Evolutionary conservation across 2,329 filamentous ascomycete species (phyloP).

Genomic region (Aspergillus alliaceus): DNA sequence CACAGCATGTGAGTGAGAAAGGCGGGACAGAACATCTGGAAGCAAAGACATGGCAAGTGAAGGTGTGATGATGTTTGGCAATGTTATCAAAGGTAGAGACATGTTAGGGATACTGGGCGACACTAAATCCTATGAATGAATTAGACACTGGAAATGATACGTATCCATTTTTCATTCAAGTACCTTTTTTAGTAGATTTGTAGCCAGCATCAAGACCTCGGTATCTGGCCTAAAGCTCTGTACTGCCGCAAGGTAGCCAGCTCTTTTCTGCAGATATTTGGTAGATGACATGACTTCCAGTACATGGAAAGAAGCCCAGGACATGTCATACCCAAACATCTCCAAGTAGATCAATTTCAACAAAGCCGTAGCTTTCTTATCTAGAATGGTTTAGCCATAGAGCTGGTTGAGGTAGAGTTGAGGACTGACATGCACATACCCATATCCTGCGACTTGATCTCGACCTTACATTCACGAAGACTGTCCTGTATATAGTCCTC

Average conservation of each 20-base stretch:
- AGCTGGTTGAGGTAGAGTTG: neutral
- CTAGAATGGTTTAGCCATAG: slow-evolving; percentile 45
- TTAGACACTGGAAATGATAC: slow-evolving; percentile 15
- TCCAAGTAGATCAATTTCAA: slow-evolving; percentile 96
- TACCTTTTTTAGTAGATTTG: slow-evolving; percentile 93
- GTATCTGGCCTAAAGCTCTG: slow-evolving; percentile 96
- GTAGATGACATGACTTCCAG: slow-evolving; percentile 97
- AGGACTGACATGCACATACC: slow-evolving; percentile 50
- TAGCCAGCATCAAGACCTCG: slow-evolving; percentile 95
- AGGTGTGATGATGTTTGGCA: slow-evolving; percentile 93
- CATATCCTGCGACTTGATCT: slow-evolving; percentile 93
- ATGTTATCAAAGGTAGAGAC: slow-evolving; percentile 78
- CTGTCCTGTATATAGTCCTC: slow-evolving; percentile 92
- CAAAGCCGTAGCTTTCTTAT: slow-evolving; percentile 93
- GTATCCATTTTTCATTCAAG: neutral
- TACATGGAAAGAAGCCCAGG: slow-evolving; percentile 97
- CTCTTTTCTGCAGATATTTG: slow-evolving; percentile 92
- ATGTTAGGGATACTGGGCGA: slow-evolving; percentile 74
- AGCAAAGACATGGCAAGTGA: slow-evolving; percentile 88
- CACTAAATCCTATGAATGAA: slow-evolving; percentile 49
- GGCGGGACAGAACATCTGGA: slow-evolving; percentile 78
- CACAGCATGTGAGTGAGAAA: slow-evolving; percentile 80
- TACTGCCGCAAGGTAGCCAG: slow-evolving; percentile 91
- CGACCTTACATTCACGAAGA: slow-evolving; percentile 90
- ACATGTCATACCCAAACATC: slow-evolving; percentile 99